Conservation (phyloP, 192 early-diverging fungal genomes). For the Paraglomus occultum region DNA sequence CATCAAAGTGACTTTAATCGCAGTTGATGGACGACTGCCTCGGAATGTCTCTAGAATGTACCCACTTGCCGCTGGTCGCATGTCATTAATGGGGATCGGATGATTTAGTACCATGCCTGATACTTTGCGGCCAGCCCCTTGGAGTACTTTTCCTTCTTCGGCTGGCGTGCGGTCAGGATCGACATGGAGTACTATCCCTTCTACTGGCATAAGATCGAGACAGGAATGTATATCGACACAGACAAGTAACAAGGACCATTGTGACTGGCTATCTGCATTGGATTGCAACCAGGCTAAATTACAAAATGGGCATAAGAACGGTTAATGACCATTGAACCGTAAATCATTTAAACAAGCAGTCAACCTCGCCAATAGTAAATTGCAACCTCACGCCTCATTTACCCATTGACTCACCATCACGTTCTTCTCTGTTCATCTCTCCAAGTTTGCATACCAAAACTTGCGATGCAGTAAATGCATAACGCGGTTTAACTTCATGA, state of each 20-base stretch:
- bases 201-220: background rate
- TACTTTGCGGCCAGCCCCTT: background rate
- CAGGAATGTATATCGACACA: slow-evolving; percentile 3
- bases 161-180: background rate
- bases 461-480: no score
- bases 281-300: slow-evolving; percentile 14
- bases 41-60: slow-evolving; percentile 5
- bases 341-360: no score
- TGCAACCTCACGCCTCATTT: background rate
- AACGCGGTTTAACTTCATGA: background rate
- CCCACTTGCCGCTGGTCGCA: background rate
- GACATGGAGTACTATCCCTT: background rate
- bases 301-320: no score
- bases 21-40: background rate
- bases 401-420: background rate
- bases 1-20: slow-evolving; percentile 1
- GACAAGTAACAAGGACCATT: background rate
- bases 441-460: slow-evolving; percentile 5
- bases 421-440: slow-evolving; percentile 9
- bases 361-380: background rate
- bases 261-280: background rate
- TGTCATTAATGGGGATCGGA: slow-evolving; percentile 17
- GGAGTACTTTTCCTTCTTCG: background rate
- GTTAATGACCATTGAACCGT: background rate
- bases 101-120: slow-evolving; percentile 18